Evolutionary conservation across 2,329 filamentous ascomycete genomes (phyloP).

Genomic region (Neofusicoccum umdonicola): DNA sequence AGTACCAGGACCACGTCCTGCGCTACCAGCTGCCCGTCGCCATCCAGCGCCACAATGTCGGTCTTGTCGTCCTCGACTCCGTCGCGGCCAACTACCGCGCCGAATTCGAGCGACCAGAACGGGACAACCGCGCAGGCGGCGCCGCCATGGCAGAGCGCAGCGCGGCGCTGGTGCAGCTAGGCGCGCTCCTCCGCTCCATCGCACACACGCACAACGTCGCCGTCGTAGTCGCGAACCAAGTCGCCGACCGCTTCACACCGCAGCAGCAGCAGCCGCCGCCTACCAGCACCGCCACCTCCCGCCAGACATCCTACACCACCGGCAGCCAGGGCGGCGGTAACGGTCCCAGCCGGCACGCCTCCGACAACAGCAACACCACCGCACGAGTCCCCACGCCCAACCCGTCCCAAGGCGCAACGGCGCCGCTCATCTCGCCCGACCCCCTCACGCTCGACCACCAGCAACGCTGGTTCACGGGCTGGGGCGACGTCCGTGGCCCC

Average conservation of each 20-base stretch:
- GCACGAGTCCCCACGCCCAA: conserved; percentile 18
- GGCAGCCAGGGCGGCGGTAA: conserved; percentile 20
- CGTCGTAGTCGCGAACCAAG: conserved; percentile 91
- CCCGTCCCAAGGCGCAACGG: conserved; percentile 21
- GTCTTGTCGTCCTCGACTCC: conserved; percentile 83
- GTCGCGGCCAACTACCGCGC: conserved; percentile 94
- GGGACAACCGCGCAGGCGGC: conserved; percentile 26
- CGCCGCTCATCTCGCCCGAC: conserved; percentile 44
- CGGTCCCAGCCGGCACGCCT: too few relatives aligned
- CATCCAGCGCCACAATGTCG: conserved; percentile 70
- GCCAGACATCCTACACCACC: conserved; percentile 28
- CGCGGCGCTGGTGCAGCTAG: conserved; percentile 72
- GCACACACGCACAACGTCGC: conserved; percentile 74
- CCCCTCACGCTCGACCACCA: conserved; percentile 80
- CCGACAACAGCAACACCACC: conserved; percentile 3
- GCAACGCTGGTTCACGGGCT: conserved; percentile 92
- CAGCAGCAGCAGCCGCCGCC: conserved; percentile 15
- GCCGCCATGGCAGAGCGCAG: conserved; percentile 69
- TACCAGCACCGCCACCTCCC: conserved; percentile 20
- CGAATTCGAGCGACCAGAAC: conserved; percentile 67
- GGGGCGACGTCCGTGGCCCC: conserved; percentile 50
- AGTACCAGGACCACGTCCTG: conserved; percentile 92
- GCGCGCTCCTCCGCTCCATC: conserved; percentile 71
- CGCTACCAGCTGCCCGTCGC: conserved; percentile 88
- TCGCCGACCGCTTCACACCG: conserved; percentile 75